These are phyloP conservation scores for Borealophlyctis nickersoniae DNA, from an alignment of 192 early-diverging fungal species.

Conservation along the genomic window DNA sequence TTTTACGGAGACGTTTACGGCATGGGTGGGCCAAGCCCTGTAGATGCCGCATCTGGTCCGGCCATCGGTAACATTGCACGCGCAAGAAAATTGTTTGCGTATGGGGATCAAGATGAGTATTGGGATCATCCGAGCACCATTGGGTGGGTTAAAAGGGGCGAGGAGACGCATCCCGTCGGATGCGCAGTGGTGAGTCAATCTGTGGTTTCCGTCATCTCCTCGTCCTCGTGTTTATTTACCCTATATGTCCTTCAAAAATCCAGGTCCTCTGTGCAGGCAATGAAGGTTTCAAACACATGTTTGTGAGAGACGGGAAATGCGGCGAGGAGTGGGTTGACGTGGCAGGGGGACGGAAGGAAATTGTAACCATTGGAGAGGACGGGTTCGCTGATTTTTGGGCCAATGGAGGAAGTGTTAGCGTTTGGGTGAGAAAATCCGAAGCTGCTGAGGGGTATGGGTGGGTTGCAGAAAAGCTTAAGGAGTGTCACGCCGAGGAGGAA, in stretches of 20 bases:
- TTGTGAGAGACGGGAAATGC: slow-evolving; percentile 15
- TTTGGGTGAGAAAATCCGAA: slow-evolving; percentile 15
- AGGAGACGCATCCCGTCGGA: too few species aligned
- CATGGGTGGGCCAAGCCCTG: slow-evolving; percentile 25
- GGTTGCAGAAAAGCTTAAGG: too few species aligned
- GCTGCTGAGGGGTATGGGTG: slow-evolving; percentile 16
- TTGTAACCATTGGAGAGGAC: slow-evolving; percentile 21
- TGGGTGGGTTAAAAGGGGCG: slow-evolving; percentile 41
- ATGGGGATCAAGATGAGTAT: slow-evolving; percentile 45
- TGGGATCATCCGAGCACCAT: slow-evolving; percentile 42
- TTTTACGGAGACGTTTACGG: slow-evolving; percentile 51
- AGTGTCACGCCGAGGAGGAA: too few species aligned
- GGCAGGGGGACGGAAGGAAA: slow-evolving; percentile 26
- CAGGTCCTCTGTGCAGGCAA: slow-evolving; percentile 21
- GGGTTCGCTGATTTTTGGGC: slow-evolving; percentile 23
- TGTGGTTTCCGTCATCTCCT: too few species aligned
- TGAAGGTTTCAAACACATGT: slow-evolving; percentile 25
- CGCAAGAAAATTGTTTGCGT: slow-evolving; percentile 38
- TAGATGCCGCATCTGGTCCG: slow-evolving; percentile 14
- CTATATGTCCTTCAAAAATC: too few species aligned
- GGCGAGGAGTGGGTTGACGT: slow-evolving; percentile 28
- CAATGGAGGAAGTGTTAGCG: slow-evolving; percentile 29
- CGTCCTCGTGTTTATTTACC: too few species aligned
- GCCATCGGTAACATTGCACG: slow-evolving; percentile 31
- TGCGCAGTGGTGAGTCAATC: too few species aligned